Percentiles rank a stretch among this genome's conserved stretches.
Evolutionary conservation across 768 basidiomycete genomes (phyloP).

Genomic region (Xanthoconium purpureum): DNA sequence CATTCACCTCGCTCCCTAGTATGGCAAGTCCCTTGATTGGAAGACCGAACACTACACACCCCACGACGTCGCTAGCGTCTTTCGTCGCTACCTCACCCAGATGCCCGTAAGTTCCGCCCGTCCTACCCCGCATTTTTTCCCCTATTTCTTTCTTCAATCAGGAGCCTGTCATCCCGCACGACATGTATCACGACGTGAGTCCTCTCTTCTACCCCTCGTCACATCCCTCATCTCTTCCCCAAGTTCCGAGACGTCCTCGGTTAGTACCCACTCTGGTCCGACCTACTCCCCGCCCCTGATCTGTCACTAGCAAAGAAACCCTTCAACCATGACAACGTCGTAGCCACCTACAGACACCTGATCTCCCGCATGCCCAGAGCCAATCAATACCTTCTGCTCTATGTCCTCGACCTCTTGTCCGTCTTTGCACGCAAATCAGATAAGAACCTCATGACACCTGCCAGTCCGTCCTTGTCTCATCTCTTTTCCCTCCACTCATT

Average conservation of each 20-base stretch:
- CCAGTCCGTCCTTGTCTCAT: conserved; percentile 55
- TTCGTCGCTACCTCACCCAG: conserved; percentile 91
- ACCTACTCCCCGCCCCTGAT: conserved; percentile 13
- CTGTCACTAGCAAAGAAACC: conserved; percentile 56
- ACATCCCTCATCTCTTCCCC: conserved; percentile 6
- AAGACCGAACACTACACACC: conserved; percentile 80
- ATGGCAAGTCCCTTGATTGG: conserved; percentile 93
- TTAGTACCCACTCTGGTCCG: conserved; percentile 32
- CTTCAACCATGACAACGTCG: conserved; percentile 66
- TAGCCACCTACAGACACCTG: conserved; percentile 77
- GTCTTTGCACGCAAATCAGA: conserved; percentile 91
- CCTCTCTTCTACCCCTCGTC: conserved; percentile 13
- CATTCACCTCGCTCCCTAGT: conserved; percentile 46
- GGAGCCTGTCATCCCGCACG: conserved; percentile 94
- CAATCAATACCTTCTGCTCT: conserved; percentile 95
- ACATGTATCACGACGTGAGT: conserved; percentile 83
- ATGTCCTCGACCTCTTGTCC: conserved; percentile 92
- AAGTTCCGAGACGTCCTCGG: conserved; percentile 81
- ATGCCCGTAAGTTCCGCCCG: conserved; percentile 74
- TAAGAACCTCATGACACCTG: conserved; percentile 93
- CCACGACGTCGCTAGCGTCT: conserved; percentile 96
- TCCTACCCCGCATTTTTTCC: background rate
- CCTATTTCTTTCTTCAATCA: conserved; percentile 31
- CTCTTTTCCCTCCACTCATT: background rate
- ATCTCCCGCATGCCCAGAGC: conserved; percentile 82